Percentiles rank a stretch among this genome's conserved stretches.
These are phyloP conservation scores for Tremella mesenterica DNA, from an alignment of 768 basidiomycete species.

Conservation along the genomic window DNA sequence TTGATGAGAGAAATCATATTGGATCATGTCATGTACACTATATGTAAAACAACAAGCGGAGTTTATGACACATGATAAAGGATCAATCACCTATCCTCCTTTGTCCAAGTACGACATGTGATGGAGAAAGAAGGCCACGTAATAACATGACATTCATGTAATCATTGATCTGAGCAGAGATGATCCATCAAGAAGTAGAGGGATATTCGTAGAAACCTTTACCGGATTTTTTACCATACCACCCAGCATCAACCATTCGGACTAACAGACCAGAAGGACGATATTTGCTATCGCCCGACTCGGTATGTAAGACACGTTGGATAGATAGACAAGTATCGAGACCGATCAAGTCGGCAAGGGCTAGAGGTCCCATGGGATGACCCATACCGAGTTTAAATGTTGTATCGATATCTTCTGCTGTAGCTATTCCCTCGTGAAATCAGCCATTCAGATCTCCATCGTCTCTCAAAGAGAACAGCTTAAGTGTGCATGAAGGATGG, in stretches of 20 bases:
- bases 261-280: constrained; percentile 81
- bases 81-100: no score
- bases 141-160: no score
- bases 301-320: constrained; percentile 76
- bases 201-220: constrained; percentile 89
- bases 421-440: constrained; percentile 68
- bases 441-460: not conserved
- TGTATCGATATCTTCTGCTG: constrained; percentile 88
- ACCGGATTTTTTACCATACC: constrained; percentile 84
- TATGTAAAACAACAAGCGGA: no score
- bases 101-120: no score
- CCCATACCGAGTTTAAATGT: constrained; percentile 79
- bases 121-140: no score
- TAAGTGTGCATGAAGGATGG: not conserved
- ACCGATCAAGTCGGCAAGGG: constrained; percentile 74
- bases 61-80: no score
- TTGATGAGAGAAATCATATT: no score
- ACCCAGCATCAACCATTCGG: constrained; percentile 93
- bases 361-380: constrained; percentile 80
- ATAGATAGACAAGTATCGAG: constrained; percentile 93
- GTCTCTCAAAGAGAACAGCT: no score
- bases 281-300: constrained; percentile 90
- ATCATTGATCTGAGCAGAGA: no score
- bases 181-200: no score
- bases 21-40: no score